Percentiles rank a stretch among this genome's conserved stretches.
phyloP scores from a whole-genome alignment of 2,329 filamentous ascomycete species.

The Phoma sp. region DNA sequence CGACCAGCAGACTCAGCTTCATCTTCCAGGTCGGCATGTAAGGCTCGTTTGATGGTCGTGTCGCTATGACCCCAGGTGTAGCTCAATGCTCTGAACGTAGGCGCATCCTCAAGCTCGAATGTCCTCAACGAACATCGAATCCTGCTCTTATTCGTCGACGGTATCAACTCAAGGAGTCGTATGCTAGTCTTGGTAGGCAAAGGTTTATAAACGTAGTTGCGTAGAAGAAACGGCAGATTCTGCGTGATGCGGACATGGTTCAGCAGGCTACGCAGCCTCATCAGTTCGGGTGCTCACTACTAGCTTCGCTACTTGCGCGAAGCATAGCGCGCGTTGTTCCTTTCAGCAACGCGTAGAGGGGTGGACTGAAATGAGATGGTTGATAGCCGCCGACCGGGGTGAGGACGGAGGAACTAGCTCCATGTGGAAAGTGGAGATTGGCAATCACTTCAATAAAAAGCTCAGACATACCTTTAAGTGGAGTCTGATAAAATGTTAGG shows the following conservation, averaged over 20 bases:
- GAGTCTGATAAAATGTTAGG: too few relatives aligned
- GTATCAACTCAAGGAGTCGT: conserved; percentile 29
- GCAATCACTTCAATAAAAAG: neutral
- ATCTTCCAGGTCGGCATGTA: neutral
- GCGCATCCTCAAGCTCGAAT: conserved; percentile 1
- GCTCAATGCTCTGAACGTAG: conserved; percentile 24
- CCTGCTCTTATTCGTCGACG: conserved; percentile 15
- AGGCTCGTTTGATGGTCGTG: conserved; percentile 7
- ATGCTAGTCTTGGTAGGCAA: conserved; percentile 31
- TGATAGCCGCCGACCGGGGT: neutral
- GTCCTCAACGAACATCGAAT: conserved; percentile 21
- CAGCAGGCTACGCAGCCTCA: conserved; percentile 29
- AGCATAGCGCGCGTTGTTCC: neutral
- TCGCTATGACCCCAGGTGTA: conserved; percentile 31
- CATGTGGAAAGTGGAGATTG: conserved; percentile 6
- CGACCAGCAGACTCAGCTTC: neutral
- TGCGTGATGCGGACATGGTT: conserved; percentile 21
- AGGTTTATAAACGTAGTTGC: conserved; percentile 27
- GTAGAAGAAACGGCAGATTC: conserved; percentile 23
- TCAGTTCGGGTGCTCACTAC: neutral
- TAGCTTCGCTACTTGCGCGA: neutral
- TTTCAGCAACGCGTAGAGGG: too few relatives aligned
- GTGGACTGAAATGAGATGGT: neutral
- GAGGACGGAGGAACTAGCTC: conserved; percentile 2
- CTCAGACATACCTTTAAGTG: too few relatives aligned